phyloP scores from a whole-genome alignment of 768 basidiomycete genomes.

The Suillus cothurnatus region DNA sequence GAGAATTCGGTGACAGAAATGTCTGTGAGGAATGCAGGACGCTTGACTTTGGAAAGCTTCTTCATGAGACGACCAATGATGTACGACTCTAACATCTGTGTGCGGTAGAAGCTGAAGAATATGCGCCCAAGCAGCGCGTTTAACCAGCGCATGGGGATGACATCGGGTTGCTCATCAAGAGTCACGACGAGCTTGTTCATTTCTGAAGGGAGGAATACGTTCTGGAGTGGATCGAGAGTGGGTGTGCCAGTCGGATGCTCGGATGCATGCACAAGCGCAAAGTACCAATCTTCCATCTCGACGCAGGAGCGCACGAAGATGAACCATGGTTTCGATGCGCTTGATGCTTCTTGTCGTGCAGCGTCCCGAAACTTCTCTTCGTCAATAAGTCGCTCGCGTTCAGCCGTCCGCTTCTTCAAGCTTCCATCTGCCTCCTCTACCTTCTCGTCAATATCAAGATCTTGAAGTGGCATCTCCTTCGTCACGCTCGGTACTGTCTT shows the following conservation, averaged over 20 bases:
- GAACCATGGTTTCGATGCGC: slow-evolving; percentile 79
- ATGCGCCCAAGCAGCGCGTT: slow-evolving; percentile 92
- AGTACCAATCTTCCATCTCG: slow-evolving; percentile 98
- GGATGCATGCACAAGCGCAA: slow-evolving; percentile 76
- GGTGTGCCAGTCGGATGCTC: slow-evolving; percentile 63
- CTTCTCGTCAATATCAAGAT: slow-evolving; percentile 31
- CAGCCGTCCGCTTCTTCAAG: slow-evolving; percentile 46
- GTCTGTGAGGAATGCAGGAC: slow-evolving; percentile 82
- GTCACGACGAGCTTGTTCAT: slow-evolving; percentile 84
- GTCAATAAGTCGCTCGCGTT: slow-evolving; percentile 36
- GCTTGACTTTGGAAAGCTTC: slow-evolving; percentile 90
- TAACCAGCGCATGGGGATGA: slow-evolving; percentile 96
- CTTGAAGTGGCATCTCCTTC: slow-evolving; percentile 48
- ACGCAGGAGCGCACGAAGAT: slow-evolving; percentile 86
- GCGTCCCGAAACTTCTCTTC: slow-evolving; percentile 32
- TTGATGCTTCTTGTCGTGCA: slow-evolving; percentile 52
- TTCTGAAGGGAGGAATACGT: slow-evolving; percentile 73
- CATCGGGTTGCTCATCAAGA: slow-evolving; percentile 91
- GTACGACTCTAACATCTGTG: slow-evolving; percentile 75
- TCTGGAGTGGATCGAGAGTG: slow-evolving; percentile 57
- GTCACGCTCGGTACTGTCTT: slow-evolving; percentile 51
- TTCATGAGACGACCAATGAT: slow-evolving; percentile 91
- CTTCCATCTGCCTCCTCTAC: slow-evolving; percentile 42
- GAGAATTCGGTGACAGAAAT: slow-evolving; percentile 87
- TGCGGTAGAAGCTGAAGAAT: slow-evolving; percentile 91